phyloP scores from a whole-genome alignment of 768 basidiomycete species.

The Leccinum barrowsii region DNA sequence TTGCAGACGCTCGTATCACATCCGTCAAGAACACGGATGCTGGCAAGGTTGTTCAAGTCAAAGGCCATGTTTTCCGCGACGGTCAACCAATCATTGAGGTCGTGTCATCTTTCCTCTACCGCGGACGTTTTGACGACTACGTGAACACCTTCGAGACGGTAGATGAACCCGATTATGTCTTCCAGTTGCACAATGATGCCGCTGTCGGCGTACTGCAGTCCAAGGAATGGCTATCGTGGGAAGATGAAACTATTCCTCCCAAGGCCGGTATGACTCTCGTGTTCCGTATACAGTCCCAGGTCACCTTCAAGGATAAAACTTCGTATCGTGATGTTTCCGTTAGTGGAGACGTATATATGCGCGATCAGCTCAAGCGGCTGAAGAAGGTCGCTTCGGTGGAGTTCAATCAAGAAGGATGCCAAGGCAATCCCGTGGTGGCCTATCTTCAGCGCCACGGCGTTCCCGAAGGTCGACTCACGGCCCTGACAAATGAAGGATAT shows the following conservation, averaged over 20 bases:
- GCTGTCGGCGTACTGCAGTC: constrained; percentile 87
- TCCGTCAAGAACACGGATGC: constrained; percentile 88
- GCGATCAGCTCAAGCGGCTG: constrained; percentile 83
- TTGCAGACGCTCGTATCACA: constrained; percentile 81
- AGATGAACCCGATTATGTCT: constrained; percentile 85
- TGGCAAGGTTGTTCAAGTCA: constrained; percentile 91
- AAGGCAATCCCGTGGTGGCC: constrained; percentile 90
- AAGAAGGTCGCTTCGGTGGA: constrained; percentile 87
- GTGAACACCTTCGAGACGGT: constrained; percentile 94
- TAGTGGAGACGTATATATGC: constrained; percentile 80
- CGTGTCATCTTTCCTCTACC: constrained; percentile 92
- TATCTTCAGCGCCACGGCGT: constrained; percentile 91
- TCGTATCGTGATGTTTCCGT: constrained; percentile 80
- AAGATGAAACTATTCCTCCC: constrained; percentile 74
- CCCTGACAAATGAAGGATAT: constrained; percentile 86
- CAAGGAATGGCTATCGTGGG: constrained; percentile 99
- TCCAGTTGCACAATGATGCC: constrained; percentile 71
- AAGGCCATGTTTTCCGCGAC: constrained; percentile 75
- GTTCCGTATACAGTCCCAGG: constrained; percentile 85
- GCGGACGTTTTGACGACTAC: constrained; percentile 90
- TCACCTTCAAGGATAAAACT: constrained; percentile 88
- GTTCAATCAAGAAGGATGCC: constrained; percentile 81
- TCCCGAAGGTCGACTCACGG: constrained; percentile 69
- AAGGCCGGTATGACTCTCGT: constrained; percentile 78
- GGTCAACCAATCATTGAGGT: constrained; percentile 88